These are phyloP conservation scores for Senecio squalidus DNA, from an alignment of 140 eudicot genomes.

Conservation along the genomic window DNA sequence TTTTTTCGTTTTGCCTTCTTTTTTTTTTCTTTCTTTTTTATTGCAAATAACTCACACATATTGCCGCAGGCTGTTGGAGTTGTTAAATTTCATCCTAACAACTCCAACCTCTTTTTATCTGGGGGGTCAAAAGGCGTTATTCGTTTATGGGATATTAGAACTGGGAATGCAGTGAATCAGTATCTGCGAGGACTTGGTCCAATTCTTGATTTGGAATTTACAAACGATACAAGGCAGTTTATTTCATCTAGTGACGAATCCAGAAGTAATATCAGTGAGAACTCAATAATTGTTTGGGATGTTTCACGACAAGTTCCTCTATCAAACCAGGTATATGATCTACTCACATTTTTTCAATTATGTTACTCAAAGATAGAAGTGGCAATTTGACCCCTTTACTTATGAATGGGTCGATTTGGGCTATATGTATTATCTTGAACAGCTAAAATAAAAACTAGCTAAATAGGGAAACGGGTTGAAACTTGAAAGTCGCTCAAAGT, in stretches of 20 bases:
- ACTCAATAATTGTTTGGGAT: slow-evolving; percentile 88
- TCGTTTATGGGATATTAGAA: slow-evolving; percentile 82
- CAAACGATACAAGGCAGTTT: slow-evolving; percentile 48
- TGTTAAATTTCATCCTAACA: slow-evolving; percentile 67
- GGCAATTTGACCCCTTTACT: too few relatives aligned
- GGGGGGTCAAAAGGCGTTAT: slow-evolving; percentile 88
- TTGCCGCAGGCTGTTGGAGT: too few relatives aligned
- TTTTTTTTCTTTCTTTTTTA: too few relatives aligned
- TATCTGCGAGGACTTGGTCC: slow-evolving; percentile 72
- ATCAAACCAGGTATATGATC: slow-evolving; percentile 69
- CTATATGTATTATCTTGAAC: too few relatives aligned
- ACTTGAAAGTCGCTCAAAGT: too few relatives aligned
- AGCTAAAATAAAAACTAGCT: too few relatives aligned
- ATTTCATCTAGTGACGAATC: slow-evolving; percentile 91
- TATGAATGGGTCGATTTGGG: too few relatives aligned
- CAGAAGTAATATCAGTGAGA: slow-evolving; percentile 76
- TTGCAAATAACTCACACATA: too few relatives aligned
- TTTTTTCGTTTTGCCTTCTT: too few relatives aligned
- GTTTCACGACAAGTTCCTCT: slow-evolving; percentile 71
- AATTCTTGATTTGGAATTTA: slow-evolving; percentile 82
- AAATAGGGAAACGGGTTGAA: too few relatives aligned
- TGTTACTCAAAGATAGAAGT: neutral
- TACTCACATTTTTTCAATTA: neutral
- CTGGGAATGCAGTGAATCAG: slow-evolving; percentile 49
- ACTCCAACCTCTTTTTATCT: slow-evolving; percentile 76